Base-by-base conservation (phyloP, 495 filamentous ascomycete species). In the Aspergillus affinis region DNA sequence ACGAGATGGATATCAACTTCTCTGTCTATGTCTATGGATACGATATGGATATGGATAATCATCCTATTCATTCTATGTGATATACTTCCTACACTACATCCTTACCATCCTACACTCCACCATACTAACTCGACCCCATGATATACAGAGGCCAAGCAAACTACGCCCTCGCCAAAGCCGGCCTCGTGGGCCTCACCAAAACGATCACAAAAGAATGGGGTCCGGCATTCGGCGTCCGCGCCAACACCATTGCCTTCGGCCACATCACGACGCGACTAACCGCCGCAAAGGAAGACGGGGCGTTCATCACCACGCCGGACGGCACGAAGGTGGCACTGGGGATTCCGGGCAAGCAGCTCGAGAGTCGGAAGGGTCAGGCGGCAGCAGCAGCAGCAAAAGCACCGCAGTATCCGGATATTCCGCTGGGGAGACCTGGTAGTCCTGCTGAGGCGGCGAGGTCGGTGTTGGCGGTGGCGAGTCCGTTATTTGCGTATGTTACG, bases 191-290 rank as follows among this genome's bases (percentile, higher is more conserved):
- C 2, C 76, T 96, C 6, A 90, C 88, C 54, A 91, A 92, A 72
- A 90, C 89, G 12, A 90, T 95, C 68, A 91, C 91, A 26, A 95
- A 95, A 75, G 91, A 96, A 80, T 95, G 91, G 91, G 91, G 91
- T 41, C 91, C 91, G 0, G 70, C 78, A 20, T 96, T 91, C 65
- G 91, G 91, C 48, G 91, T 96, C 2, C 79, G 91, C 47, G 85
- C 89, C 15, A 95, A 95, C 73, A 91, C 90, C 17, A 77, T 94
- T 58, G 90, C 90, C 44, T 93, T 93, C 60, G 91, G 91, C 4
- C 82, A 84, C 71, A 92, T 94, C 58, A 71, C 81, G 62, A 96
- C 91, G 4, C 81, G 91, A 0, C 74, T 94, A 55, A 95, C 91
- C 1, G 86, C 81, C 4, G 85, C 86, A 36, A 96, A 94, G 81